Evolutionary conservation across 2,329 filamentous ascomycete genomes (phyloP).

Genomic region (Fusarium nanum): DNA sequence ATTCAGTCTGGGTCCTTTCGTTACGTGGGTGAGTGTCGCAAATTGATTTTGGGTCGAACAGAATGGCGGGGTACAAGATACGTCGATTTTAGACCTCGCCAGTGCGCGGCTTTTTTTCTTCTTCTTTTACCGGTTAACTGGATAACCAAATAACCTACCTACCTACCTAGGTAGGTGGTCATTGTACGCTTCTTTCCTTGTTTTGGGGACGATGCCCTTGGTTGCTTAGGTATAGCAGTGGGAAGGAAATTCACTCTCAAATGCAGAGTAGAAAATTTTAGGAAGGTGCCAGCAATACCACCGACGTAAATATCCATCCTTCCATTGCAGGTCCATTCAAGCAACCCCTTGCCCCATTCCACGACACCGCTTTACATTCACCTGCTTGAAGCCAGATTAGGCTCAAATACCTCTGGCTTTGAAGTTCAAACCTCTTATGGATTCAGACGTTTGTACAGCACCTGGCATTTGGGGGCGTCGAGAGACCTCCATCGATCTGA

Average conservation of each 20-base stretch:
- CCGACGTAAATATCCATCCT: neutral
- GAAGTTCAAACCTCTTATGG: neutral
- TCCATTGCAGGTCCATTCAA: neutral
- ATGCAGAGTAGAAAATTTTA: neutral
- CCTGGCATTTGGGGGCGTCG: neutral
- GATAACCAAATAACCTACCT: neutral
- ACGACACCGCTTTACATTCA: conserved; percentile 28
- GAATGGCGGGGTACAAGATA: conserved; percentile 13
- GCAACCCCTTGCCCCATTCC: conserved; percentile 11
- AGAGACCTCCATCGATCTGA: neutral
- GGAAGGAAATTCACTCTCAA: neutral
- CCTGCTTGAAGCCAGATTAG: neutral
- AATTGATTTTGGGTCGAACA: neutral
- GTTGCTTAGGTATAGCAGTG: neutral
- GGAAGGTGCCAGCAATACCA: neutral
- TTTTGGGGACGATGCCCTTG: neutral
- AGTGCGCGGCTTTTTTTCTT: conserved; percentile 8
- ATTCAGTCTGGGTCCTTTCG: conserved; percentile 1
- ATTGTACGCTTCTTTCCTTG: conserved; percentile 4
- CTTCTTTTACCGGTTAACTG: neutral
- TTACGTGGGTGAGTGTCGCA: neutral
- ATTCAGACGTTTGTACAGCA: neutral
- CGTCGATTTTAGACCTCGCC: conserved; percentile 13
- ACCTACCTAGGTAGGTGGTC: too few relatives aligned
- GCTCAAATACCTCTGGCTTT: conserved; percentile 1